Conservation (phyloP, 2,329 filamentous ascomycete genomes). For the Allantophomopsis cytisporea region DNA sequence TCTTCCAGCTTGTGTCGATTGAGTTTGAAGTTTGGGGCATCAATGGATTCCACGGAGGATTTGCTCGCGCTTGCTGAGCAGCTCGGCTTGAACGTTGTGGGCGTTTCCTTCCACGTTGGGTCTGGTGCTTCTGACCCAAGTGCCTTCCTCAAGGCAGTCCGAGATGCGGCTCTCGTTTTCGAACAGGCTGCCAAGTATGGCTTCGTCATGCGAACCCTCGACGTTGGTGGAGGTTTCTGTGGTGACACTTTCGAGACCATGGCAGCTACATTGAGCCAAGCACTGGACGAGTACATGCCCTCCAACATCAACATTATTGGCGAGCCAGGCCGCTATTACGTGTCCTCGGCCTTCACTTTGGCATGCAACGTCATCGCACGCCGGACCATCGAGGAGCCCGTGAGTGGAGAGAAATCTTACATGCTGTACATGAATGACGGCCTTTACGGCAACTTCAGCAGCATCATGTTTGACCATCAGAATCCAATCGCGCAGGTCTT, state of each 20-base stretch:
- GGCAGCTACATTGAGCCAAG: conserved; percentile 64
- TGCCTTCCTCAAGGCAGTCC: conserved; percentile 81
- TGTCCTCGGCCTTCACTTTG: conserved; percentile 83
- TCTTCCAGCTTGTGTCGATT: conserved; percentile 87
- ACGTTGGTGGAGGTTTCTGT: conserved; percentile 89
- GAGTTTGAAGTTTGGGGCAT: conserved; percentile 94
- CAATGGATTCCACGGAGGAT: conserved; percentile 65
- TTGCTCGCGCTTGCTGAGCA: conserved; percentile 71
- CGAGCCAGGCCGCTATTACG: conserved; percentile 94
- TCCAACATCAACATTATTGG: conserved; percentile 70
- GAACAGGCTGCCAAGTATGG: conserved; percentile 68
- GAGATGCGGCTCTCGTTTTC: conserved; percentile 80
- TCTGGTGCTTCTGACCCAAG: conserved; percentile 90
- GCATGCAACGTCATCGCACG: conserved; percentile 94
- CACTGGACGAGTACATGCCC: conserved; percentile 82
- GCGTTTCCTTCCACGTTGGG: conserved; percentile 95
- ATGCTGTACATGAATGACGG: conserved; percentile 98
- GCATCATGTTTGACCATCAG: conserved; percentile 99
- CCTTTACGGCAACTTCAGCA: conserved; percentile 95
- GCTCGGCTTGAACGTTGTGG: conserved; percentile 79
- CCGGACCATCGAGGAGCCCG: conserved; percentile 68
- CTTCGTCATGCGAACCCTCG: conserved; percentile 72
- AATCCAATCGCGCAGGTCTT: conserved; percentile 76
- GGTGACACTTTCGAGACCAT: conserved; percentile 86
- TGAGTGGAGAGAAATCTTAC: conserved; percentile 56